These are phyloP conservation scores for Thalassiosira gravida DNA, from an alignment of 352 stramenopile species.

Conservation along the genomic window DNA sequence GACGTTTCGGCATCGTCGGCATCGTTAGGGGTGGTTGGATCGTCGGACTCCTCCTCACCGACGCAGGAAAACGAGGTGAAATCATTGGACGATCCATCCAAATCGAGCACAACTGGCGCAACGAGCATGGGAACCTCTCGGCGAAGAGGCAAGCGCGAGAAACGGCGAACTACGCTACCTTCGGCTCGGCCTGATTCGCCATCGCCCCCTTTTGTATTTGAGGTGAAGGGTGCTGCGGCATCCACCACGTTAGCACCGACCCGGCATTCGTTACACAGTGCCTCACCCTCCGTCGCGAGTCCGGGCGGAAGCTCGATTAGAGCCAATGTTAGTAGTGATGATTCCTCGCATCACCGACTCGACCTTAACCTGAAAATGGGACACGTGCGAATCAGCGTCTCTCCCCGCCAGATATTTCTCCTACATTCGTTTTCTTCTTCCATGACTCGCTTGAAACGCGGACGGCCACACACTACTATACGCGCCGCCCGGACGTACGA, in stretches of 20 bases:
- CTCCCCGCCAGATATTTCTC: slow-evolving; percentile 72
- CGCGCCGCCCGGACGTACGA: slow-evolving; percentile 38
- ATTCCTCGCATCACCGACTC: slow-evolving; percentile 19
- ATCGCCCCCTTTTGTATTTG: neutral
- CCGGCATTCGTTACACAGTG: neutral
- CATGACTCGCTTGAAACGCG: slow-evolving; percentile 65
- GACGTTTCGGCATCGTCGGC: too few relatives aligned
- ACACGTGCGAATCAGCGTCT: slow-evolving; percentile 52
- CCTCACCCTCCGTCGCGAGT: neutral
- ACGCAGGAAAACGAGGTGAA: too few relatives aligned
- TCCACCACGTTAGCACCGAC: neutral
- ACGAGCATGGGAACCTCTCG: slow-evolving; percentile 24
- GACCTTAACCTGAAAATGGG: slow-evolving; percentile 46
- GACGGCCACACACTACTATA: slow-evolving; percentile 67
- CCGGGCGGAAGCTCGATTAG: too few relatives aligned
- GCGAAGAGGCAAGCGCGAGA: slow-evolving; percentile 61
- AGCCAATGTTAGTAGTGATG: slow-evolving; percentile 3
- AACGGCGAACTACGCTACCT: too few relatives aligned
- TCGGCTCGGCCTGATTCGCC: too few relatives aligned
- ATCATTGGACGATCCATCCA: too few relatives aligned
- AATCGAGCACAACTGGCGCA: slow-evolving; percentile 18
- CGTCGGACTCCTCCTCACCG: too few relatives aligned
- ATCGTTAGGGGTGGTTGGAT: too few relatives aligned
- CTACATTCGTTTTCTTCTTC: slow-evolving; percentile 65
- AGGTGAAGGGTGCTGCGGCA: too few relatives aligned